A percentile compares a stretch with the other conserved stretches of the same genome.
phyloP scores from a whole-genome alignment of 2,329 filamentous ascomycete genomes.

The Cyphellophora europaea region DNA sequence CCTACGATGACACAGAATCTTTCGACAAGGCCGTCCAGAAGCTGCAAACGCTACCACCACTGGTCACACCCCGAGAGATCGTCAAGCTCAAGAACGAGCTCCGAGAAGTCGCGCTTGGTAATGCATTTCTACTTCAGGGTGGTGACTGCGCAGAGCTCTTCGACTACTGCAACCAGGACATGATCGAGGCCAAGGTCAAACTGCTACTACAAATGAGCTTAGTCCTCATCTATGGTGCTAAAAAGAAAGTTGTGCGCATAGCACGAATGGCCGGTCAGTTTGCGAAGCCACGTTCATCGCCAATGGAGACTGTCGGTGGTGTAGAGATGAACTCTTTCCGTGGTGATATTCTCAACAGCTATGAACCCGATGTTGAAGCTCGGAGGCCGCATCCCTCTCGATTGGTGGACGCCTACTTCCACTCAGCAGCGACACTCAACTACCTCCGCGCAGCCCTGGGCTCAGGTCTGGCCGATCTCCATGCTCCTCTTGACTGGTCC shows the following conservation, averaged over 20 bases:
- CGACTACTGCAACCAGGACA: slow-evolving; percentile 81
- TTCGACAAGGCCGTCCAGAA: slow-evolving; percentile 31
- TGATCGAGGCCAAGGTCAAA: slow-evolving; percentile 95
- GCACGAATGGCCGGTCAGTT: slow-evolving; percentile 97
- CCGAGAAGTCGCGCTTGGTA: slow-evolving; percentile 77
- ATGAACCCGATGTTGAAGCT: slow-evolving; percentile 54
- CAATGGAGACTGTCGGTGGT: slow-evolving; percentile 73
- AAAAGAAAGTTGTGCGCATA: slow-evolving; percentile 80
- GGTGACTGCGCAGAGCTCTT: slow-evolving; percentile 95
- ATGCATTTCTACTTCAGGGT: slow-evolving; percentile 88
- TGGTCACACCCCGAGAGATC: slow-evolving; percentile 50
- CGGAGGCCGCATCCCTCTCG: slow-evolving; percentile 72
- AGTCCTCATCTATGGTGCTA: slow-evolving; percentile 77
- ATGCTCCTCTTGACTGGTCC: slow-evolving; percentile 89
- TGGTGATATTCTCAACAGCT: slow-evolving; percentile 93
- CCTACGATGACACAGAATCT: slow-evolving; percentile 33
- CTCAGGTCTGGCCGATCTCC: slow-evolving; percentile 85
- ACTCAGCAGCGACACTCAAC: slow-evolving; percentile 90
- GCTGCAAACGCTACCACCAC: slow-evolving; percentile 34
- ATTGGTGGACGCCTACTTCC: slow-evolving; percentile 85
- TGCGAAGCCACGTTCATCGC: slow-evolving; percentile 85
- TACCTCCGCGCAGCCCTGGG: slow-evolving; percentile 77
- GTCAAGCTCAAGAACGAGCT: slow-evolving; percentile 67
- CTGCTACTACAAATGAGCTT: slow-evolving; percentile 94
- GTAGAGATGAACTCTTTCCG: slow-evolving; percentile 80